A percentile compares a stretch with the other conserved stretches of the same genome.
Conservation (phyloP, 352 stramenopile species). For the Globisporangium mamillatum region DNA sequence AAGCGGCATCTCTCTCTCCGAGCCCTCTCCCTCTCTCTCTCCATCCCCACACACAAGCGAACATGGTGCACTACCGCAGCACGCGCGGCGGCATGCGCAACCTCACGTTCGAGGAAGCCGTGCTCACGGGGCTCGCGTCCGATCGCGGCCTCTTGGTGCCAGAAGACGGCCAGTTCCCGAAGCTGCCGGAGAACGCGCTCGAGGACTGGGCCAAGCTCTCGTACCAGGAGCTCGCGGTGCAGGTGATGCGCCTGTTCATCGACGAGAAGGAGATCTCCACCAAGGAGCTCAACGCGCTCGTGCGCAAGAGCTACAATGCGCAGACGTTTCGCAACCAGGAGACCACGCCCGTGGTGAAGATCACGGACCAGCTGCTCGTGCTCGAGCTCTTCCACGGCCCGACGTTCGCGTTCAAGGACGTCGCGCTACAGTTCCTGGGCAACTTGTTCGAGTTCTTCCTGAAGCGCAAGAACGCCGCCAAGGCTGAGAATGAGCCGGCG, state of each 20-base stretch:
- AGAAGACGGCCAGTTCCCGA: slow-evolving; percentile 74
- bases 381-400: slow-evolving; percentile 99
- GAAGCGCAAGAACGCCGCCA: slow-evolving; percentile 82
- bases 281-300: slow-evolving; percentile 87
- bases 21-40: not conserved
- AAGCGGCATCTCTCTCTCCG: not conserved
- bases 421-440: slow-evolving; percentile 98
- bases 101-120: slow-evolving; percentile 84
- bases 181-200: slow-evolving; percentile 63
- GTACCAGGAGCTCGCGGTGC: slow-evolving; percentile 92
- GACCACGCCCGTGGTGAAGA: slow-evolving; percentile 93
- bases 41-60: not conserved
- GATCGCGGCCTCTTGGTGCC: slow-evolving; percentile 85
- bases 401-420: slow-evolving; percentile 99
- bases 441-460: slow-evolving; percentile 99
- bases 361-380: slow-evolving; percentile 86
- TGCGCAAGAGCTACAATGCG: slow-evolving; percentile 91
- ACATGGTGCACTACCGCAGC: slow-evolving; percentile 86
- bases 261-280: slow-evolving; percentile 93
- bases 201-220: slow-evolving; percentile 86
- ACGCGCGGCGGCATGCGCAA: slow-evolving; percentile 76
- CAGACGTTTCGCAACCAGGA: slow-evolving; percentile 91
- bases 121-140: slow-evolving; percentile 81
- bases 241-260: slow-evolving; percentile 97
- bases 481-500: slow-evolving; percentile 36